Percentiles rank a stretch among this genome's conserved stretches.
Evolutionary conservation across 164 flowering plant species (phyloP).

Genomic region (Piper betle): DNA sequence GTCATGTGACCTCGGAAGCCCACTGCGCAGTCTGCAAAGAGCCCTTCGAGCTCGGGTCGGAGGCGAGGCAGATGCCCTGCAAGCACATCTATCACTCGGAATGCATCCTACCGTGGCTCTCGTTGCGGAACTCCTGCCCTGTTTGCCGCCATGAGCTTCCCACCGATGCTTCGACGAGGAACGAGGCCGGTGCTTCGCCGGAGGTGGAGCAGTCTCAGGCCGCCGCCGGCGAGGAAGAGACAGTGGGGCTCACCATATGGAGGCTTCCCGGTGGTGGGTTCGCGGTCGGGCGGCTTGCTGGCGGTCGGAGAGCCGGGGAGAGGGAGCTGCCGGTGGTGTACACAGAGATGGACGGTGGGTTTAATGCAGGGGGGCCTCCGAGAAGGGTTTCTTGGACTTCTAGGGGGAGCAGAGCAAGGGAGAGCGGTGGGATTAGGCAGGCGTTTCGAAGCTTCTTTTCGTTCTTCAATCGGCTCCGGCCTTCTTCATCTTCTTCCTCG

Average conservation of each 20-base stretch:
- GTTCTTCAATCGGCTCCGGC: conserved; percentile 27
- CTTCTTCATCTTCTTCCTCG: conserved; percentile 15
- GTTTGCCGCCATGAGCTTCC: conserved; percentile 70
- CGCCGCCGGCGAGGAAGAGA: conserved; percentile 19
- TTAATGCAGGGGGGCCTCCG: conserved; percentile 26
- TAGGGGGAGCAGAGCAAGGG: conserved; percentile 25
- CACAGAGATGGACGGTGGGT: conserved; percentile 66
- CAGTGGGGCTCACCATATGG: conserved; percentile 65
- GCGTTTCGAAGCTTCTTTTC: conserved; percentile 33
- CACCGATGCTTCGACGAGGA: conserved; percentile 13
- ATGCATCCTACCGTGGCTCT: conserved; percentile 74
- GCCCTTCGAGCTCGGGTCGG: conserved; percentile 39
- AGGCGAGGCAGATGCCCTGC: conserved; percentile 76
- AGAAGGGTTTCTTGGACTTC: conserved; percentile 43
- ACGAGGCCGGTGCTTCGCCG: conserved; percentile 11
- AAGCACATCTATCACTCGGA: conserved; percentile 70
- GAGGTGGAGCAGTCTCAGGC: conserved; percentile 10
- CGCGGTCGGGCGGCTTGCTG: conserved; percentile 68
- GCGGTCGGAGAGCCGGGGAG: conserved; percentile 34
- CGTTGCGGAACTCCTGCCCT: conserved; percentile 60
- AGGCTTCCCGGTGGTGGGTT: conserved; percentile 81
- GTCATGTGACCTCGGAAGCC: conserved; percentile 27
- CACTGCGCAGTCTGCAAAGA: conserved; percentile 73
- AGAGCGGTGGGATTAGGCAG: conserved; percentile 36
- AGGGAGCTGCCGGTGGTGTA: conserved; percentile 56